Base-by-base conservation (phyloP, 164 flowering plant species). In the grape (Vitis vinifera) region DNA sequence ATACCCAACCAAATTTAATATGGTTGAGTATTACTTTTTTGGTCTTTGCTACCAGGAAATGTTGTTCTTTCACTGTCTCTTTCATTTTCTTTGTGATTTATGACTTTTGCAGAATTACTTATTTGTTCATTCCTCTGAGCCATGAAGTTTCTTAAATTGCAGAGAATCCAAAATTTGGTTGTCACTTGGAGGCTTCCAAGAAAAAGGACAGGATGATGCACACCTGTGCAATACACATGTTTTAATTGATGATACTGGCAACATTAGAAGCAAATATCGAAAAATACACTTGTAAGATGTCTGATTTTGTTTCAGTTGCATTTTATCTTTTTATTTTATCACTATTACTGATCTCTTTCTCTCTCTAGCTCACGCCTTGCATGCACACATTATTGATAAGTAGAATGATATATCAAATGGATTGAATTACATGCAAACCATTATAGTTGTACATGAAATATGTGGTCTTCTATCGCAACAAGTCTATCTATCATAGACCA, bases 131-230 rank as follows among this genome's bases (percentile, higher is more conserved):
- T 37, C 7, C 8, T 37, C 44, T 37, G 0, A 37, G 7, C 44
- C 44, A 37, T 37, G 44, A 6, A 37, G 4, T 37, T 37, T 37
- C 44, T 37, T 37, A 12, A 55, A 65, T 69, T 68, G 69, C 87
- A 94, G 98, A 76, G 93, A 95, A 10, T 88, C 89, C 50, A 77
- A 79, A 10, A 91, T 93, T 69, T 93, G 99, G 99, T 58, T 95
- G 80, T 95, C 99, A 13, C 93, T 95, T 47, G 98, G 98, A 68
- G 98, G 98, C 47, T 95, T 95, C 76, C 99, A 91, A 75, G 97
- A 93, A 62, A 90, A 84, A 76, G 97, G 90, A 59, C 67, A 79
- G 4, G 94, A 90, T 68, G 97, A 88, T 65, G 80, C 77, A 47
- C 99, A 88, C 76, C 72, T 95, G 76, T 73, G 80, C 66, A 93